Percentiles rank a stretch among this genome's conserved stretches.
These are phyloP conservation scores for Blastobotrys muscicola DNA, from an alignment of 805 yeast species.

Conservation along the genomic window DNA sequence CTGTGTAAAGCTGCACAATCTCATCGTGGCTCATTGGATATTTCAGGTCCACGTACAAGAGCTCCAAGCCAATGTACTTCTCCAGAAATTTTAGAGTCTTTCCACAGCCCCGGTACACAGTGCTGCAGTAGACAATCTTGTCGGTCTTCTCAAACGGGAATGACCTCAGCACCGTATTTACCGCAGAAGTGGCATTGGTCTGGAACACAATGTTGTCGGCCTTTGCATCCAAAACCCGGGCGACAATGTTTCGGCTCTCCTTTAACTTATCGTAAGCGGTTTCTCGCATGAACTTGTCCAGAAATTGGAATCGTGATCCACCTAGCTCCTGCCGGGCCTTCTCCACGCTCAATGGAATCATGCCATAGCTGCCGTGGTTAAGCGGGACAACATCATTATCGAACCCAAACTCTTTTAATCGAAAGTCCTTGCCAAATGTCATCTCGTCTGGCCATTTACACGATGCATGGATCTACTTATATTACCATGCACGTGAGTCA, in stretches of 20 bases:
- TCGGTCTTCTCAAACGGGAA: conserved; percentile 44
- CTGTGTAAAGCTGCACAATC: conserved; percentile 26
- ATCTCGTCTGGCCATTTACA: too few relatives aligned
- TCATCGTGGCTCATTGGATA: conserved; percentile 40
- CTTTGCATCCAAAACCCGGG: conserved; percentile 40
- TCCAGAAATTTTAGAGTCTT: conserved; percentile 33
- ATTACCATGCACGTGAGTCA: too few relatives aligned
- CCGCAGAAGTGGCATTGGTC: conserved; percentile 51
- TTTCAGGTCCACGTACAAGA: conserved; percentile 32
- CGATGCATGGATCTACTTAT: too few relatives aligned
- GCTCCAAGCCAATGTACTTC: conserved; percentile 26
- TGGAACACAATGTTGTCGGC: conserved; percentile 42
- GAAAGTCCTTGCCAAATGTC: conserved; percentile 41
- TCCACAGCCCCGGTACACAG: conserved; percentile 46
- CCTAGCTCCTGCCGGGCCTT: conserved; percentile 20
- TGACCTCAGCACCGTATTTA: conserved; percentile 48
- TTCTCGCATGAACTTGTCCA: conserved; percentile 36
- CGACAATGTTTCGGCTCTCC: conserved; percentile 30
- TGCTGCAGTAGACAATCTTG: conserved; percentile 38
- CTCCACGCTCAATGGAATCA: conserved; percentile 40
- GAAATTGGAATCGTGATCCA: too few relatives aligned
- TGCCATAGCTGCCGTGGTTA: conserved; percentile 61
- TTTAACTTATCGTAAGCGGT: conserved; percentile 25
- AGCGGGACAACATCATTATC: conserved; percentile 36
- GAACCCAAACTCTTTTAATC: conserved; percentile 39